Conservation (phyloP, 2,329 filamentous ascomycete species). For the Simplicillium sp. region DNA sequence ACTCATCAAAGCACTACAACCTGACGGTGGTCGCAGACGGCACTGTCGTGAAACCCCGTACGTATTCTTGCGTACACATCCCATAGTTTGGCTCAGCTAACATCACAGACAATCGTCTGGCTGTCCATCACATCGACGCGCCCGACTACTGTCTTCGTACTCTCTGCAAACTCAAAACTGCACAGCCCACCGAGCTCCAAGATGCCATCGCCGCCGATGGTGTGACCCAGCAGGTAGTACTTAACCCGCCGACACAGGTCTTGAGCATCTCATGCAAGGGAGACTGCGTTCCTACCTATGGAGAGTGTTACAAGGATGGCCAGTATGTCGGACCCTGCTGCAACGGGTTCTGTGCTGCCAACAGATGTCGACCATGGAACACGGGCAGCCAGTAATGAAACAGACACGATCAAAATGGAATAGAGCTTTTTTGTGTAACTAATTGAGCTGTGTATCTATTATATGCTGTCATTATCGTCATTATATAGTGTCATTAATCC, state of each 20-base stretch:
- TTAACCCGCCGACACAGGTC: conserved; percentile 35
- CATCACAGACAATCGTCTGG: conserved; percentile 26
- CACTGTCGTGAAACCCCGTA: conserved; percentile 24
- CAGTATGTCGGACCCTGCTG: conserved; percentile 30
- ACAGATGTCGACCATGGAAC: conserved; percentile 28
- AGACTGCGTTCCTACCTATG: conserved; percentile 29
- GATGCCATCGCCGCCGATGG: conserved; percentile 12
- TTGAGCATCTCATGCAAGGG: conserved; percentile 31
- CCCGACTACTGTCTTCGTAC: conserved; percentile 31
- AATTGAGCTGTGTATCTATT: neutral
- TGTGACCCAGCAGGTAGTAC: conserved; percentile 27
- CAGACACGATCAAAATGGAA: neutral
- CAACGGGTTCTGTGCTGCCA: conserved; percentile 31
- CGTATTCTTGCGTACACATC: no score
- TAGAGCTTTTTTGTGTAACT: neutral
- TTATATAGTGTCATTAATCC: neutral
- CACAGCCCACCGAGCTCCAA: conserved; percentile 19
- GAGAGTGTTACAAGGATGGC: conserved; percentile 24
- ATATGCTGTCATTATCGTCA: neutral
- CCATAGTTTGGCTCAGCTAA: no score
- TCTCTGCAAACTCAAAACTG: conserved; percentile 29
- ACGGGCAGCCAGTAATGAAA: conserved; percentile 6
- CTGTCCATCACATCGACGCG: conserved; percentile 29
- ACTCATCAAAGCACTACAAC: conserved; percentile 23
- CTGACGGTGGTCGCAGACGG: conserved; percentile 33